Evolutionary conservation across 192 early-diverging fungal genomes (phyloP).

Genomic region (Chytriomyces confervae): DNA sequence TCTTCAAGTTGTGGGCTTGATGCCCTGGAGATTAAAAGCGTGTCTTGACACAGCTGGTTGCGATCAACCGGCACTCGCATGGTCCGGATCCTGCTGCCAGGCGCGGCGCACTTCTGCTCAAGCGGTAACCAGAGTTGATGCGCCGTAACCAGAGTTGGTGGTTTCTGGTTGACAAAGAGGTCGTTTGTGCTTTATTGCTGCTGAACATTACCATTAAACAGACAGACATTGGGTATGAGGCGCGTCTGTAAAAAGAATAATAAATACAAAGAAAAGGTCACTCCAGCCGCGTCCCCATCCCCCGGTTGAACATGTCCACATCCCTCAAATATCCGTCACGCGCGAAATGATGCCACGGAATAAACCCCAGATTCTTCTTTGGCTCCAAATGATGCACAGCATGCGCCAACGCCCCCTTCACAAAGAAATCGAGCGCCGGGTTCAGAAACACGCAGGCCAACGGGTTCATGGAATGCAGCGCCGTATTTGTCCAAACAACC

Average conservation of each 20-base stretch:
- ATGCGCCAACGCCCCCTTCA: not conserved
- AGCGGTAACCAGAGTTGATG: not conserved
- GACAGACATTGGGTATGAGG: not conserved
- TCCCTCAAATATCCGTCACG: not conserved
- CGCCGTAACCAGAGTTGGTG: not conserved
- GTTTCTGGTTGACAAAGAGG: not conserved
- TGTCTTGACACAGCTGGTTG: too few relatives aligned
- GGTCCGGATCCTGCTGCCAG: too few relatives aligned
- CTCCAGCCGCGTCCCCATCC: not conserved
- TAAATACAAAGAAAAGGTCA: not conserved
- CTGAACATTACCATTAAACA: not conserved
- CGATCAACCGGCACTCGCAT: too few relatives aligned
- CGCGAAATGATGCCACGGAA: conserved; percentile 1
- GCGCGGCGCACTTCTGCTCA: too few relatives aligned
- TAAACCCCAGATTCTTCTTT: not conserved
- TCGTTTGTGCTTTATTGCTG: not conserved
- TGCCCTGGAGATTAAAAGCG: too few relatives aligned
- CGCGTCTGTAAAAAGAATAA: not conserved
- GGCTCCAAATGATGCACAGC: not conserved
- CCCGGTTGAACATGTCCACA: not conserved
- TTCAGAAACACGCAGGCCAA: not conserved
- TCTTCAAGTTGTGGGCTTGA: too few relatives aligned
- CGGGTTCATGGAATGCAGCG: not conserved
- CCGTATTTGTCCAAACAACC: not conserved
- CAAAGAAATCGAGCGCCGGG: not conserved